Evolutionary conservation across 23 red algal species (phyloP), one percentile per base, ranked within the genome.

Genomic region (Agarophyton chilense): DNA sequence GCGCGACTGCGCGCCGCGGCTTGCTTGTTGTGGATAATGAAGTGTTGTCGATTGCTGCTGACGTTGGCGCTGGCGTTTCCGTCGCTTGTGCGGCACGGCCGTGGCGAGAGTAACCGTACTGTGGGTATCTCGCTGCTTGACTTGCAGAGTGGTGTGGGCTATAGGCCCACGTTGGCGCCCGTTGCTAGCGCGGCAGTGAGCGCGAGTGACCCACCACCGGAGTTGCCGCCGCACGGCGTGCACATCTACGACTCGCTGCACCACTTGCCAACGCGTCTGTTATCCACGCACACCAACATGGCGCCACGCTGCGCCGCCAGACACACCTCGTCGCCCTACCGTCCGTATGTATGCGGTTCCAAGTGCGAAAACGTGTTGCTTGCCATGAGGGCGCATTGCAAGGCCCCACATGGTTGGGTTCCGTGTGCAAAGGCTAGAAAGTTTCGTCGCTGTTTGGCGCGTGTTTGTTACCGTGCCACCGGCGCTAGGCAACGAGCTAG

Each of bases 361-460:
- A 21, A 71, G 17, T 89, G 85, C 43, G 85, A 89, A 24, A 66
- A 60, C 21, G 67, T 89, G 43, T 51, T 89, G 33, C 60, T 89
- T 19, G 85, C 85, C 38, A 72, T 89, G 51, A 33, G 74, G 24
- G 53, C 63, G 50, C 57, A 33, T 47, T 89, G 85, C 34, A 43
- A 56, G 21, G 35, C 18, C 1, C 26, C 49, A 0, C 77, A 56
- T 12, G 7, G 46, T 10, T 89, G 85, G 85, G 71, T 58, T 16
- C 43, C 63, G 25, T 89, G 85, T 52, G 42, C 67, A 4, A 89
- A 89, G 71, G 35, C 85, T 34, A 60, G 85, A 25, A 89, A 89
- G 85, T 89, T 89, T 53, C 39, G 71, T 11, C 85, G 85, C 38
- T 89, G 85, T 70, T 60, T 67, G 36, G 52, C 85, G 8, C 10